Evolutionary conservation across 495 filamentous ascomycete species (phyloP).

Genomic region (Talaromyces stipitatus): DNA sequence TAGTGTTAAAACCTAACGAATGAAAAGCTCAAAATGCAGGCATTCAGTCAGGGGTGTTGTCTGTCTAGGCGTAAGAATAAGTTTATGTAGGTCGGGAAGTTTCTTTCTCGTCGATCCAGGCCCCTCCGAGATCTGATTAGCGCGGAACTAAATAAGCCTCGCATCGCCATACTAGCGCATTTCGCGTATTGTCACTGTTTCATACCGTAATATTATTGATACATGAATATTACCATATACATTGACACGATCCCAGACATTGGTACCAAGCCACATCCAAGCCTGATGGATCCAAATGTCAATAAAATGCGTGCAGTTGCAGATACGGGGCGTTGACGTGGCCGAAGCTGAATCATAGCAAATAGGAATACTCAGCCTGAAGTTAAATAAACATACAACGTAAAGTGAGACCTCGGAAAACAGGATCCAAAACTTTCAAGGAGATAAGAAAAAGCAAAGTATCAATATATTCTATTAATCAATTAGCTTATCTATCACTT

Average conservation of each 20-base stretch:
- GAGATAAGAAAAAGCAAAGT: not conserved
- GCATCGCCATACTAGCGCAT: not conserved
- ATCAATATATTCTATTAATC: not conserved
- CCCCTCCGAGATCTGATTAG: not conserved
- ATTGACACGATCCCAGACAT: not conserved
- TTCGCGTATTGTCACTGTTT: not conserved
- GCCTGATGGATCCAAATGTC: not conserved
- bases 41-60: not conserved
- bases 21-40: not conserved
- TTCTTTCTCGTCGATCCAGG: not conserved
- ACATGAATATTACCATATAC: not conserved
- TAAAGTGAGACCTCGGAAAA: not conserved
- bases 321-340: constrained; percentile 1
- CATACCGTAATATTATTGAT: not conserved
- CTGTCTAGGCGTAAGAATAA: not conserved
- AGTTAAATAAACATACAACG: not conserved
- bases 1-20: constrained; percentile 1
- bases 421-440: not conserved
- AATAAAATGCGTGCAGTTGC: not conserved
- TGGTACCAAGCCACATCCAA: not conserved
- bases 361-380: not conserved
- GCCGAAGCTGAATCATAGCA: not conserved
- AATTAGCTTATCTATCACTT: not conserved
- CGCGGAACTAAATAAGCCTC: not conserved
- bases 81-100: not conserved